Conservation (phyloP, 257 asterid genomes). For the Ophiorrhiza pumila region DNA sequence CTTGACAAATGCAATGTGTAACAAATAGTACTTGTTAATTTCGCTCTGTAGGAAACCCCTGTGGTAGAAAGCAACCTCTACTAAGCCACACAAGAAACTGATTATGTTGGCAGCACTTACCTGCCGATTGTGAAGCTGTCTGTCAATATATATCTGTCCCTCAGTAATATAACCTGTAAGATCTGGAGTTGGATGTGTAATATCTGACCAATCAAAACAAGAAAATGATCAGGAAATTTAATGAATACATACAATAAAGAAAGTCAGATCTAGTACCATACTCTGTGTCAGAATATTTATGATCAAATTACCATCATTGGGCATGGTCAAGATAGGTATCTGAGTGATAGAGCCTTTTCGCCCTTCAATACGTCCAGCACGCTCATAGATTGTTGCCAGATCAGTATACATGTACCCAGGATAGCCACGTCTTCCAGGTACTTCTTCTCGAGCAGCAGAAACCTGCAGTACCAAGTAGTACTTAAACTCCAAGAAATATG, state of each 20-base stretch:
- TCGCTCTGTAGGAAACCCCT: background rate
- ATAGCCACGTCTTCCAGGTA: constrained; percentile 95
- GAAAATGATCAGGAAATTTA: constrained; percentile 7
- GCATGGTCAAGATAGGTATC: constrained; percentile 96
- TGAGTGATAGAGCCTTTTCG: constrained; percentile 96
- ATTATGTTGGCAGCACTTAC: constrained; percentile 19
- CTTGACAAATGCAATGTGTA: background rate
- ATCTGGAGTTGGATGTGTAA: constrained; percentile 99
- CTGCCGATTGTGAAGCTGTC: constrained; percentile 74
- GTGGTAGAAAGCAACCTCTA: background rate
- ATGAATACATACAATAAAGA: constrained; percentile 1
- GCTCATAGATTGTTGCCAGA: constrained; percentile 93
- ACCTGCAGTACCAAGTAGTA: constrained; percentile 44
- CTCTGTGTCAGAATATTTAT: background rate
- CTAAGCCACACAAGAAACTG: background rate
- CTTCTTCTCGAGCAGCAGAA: constrained; percentile 99
- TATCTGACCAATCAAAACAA: constrained; percentile 55
- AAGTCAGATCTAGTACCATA: background rate
- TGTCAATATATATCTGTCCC: constrained; percentile 96
- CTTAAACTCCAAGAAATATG: constrained; percentile 5
- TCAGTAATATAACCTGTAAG: constrained; percentile 98
- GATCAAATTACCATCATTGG: constrained; percentile 72
- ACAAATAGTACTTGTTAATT: background rate
- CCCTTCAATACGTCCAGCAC: constrained; percentile 99
- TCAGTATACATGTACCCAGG: constrained; percentile 98